Evolutionary conservation across 495 filamentous ascomycete species (phyloP).

Genomic region (Lasiosphaeris hirsuta): DNA sequence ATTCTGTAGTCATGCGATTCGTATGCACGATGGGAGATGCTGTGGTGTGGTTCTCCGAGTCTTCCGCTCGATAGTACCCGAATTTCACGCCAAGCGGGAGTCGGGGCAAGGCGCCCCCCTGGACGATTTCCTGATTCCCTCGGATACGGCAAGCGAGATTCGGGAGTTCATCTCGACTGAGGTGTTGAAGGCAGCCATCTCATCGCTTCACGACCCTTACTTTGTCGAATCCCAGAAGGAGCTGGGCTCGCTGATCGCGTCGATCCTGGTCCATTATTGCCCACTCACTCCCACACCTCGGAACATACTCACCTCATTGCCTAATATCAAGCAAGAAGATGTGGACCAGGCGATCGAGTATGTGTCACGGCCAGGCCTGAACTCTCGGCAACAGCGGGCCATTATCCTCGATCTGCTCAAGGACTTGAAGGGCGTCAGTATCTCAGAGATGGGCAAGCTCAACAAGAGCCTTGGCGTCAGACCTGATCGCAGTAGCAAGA

Average conservation of each 20-base stretch:
- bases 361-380: constrained; percentile 45
- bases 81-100: constrained; percentile 51
- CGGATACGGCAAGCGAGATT: constrained; percentile 57
- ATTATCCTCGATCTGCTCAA: constrained; percentile 84
- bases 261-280: constrained; percentile 73
- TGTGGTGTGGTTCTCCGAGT: constrained; percentile 81
- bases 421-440: constrained; percentile 79
- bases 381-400: constrained; percentile 72
- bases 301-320: constrained; percentile 50
- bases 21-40: constrained; percentile 86
- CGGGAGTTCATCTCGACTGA: constrained; percentile 88
- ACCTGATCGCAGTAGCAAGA: constrained; percentile 23
- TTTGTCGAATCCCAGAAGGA: constrained; percentile 97
- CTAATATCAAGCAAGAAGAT: constrained; percentile 52
- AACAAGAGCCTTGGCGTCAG: constrained; percentile 36
- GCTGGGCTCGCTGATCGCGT: constrained; percentile 80
- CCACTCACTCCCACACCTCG: constrained; percentile 57
- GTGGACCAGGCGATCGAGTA: constrained; percentile 60
- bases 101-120: constrained; percentile 3
- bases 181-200: constrained; percentile 77
- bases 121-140: constrained; percentile 46
- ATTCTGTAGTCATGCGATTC: constrained; percentile 86
- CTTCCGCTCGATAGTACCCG: constrained; percentile 75
- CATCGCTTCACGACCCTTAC: constrained; percentile 88
- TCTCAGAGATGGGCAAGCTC: constrained; percentile 89